Evolutionary conservation across 2,329 filamentous ascomycete species (phyloP).

Genomic region (Pseudodiploospora longispora): DNA sequence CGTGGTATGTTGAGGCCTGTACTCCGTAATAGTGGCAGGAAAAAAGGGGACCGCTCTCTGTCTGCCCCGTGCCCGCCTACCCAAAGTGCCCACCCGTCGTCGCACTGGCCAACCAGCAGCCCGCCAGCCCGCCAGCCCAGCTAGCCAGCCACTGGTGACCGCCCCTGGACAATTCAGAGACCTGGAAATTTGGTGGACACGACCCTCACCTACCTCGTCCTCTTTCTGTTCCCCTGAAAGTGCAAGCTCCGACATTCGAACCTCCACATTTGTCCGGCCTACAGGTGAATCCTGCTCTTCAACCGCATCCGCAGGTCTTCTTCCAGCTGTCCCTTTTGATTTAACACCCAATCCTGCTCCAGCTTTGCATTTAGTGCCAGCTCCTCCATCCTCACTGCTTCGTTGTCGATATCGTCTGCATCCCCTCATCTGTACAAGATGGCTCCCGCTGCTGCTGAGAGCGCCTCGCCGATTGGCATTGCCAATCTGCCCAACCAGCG

Average conservation of each 20-base stretch:
- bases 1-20: too few species aligned
- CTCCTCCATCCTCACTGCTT: constrained; percentile 48
- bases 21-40: neutral
- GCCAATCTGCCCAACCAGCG: constrained; percentile 67
- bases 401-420: constrained; percentile 28
- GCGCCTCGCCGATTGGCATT: constrained; percentile 63
- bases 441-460: constrained; percentile 51
- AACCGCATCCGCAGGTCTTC: constrained; percentile 26
- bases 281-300: constrained; percentile 2
- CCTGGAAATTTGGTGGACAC: constrained; percentile 22
- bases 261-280: constrained; percentile 8
- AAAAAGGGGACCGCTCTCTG: constrained; percentile 12
- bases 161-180: constrained; percentile 16
- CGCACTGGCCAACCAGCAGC: constrained; percentile 21
- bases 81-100: constrained; percentile 5
- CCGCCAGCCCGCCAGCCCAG: constrained; percentile 9
- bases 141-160: constrained; percentile 7
- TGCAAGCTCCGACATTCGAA: constrained; percentile 8
- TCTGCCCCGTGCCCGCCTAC: constrained; percentile 10
- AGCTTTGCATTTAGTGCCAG: constrained; percentile 41
- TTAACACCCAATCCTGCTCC: too few species aligned
- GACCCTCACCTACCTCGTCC: constrained; percentile 4
- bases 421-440: constrained; percentile 31
- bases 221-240: constrained; percentile 10
- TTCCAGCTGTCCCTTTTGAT: constrained; percentile 53